These are phyloP conservation scores for Pisolithus albus DNA, from an alignment of 768 basidiomycete genomes.

Conservation along the genomic window DNA sequence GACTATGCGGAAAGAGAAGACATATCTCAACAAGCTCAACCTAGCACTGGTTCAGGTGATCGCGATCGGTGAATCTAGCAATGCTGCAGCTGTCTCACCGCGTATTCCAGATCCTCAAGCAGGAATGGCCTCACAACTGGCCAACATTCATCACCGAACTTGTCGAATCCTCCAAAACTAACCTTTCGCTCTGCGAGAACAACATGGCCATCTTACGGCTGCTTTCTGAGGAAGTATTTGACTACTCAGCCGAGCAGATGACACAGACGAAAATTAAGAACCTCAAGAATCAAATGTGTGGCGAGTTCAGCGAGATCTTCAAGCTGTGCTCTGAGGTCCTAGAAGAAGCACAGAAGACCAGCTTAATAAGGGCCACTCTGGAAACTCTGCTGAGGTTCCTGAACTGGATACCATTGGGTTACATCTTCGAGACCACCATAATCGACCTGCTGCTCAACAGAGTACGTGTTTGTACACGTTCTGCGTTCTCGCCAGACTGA, in stretches of 20 bases:
- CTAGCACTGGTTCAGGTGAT: conserved; percentile 88
- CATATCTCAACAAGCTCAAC: conserved; percentile 93
- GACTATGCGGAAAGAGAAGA: conserved; percentile 85
- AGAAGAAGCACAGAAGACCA: conserved; percentile 94
- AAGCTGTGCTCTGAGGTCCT: conserved; percentile 94
- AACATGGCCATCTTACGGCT: conserved; percentile 98
- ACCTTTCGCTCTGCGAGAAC: conserved; percentile 95
- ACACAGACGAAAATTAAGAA: conserved; percentile 97
- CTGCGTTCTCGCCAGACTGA: conserved; percentile 8
- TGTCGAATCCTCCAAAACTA: conserved; percentile 94
- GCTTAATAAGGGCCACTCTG: conserved; percentile 87
- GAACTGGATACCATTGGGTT: conserved; percentile 98
- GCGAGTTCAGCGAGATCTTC: conserved; percentile 96
- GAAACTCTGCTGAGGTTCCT: conserved; percentile 94
- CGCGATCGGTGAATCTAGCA: not conserved
- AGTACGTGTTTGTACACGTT: conserved; percentile 42
- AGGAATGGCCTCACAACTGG: conserved; percentile 99
- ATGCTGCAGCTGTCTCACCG: conserved; percentile 1
- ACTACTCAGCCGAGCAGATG: conserved; percentile 98
- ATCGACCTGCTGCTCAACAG: conserved; percentile 90
- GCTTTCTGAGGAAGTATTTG: conserved; percentile 98
- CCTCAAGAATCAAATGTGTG: conserved; percentile 96
- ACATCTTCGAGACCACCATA: conserved; percentile 97
- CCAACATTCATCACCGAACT: conserved; percentile 96
- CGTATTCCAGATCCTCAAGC: conserved; percentile 79